Conservation (phyloP, 306 rosid genomes). For the Oemleria cerasiformis region DNA sequence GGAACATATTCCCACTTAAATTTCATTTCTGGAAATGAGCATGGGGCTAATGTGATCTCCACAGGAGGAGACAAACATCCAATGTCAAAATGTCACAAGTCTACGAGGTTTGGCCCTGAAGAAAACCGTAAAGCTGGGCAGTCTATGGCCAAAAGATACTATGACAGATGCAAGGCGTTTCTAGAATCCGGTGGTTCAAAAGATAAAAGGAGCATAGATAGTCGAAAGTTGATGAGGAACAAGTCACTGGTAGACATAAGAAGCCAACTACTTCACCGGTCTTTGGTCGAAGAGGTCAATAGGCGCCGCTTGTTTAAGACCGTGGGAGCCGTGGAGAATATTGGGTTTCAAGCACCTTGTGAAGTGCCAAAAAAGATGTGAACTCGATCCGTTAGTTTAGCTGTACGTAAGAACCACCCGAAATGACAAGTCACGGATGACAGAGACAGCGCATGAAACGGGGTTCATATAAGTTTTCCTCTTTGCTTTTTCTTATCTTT, state of each 20-base stretch:
- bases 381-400: conserved; percentile 19
- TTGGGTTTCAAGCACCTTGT: conserved; percentile 69
- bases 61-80: conserved; percentile 40
- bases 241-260: conserved; percentile 61
- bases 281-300: conserved; percentile 72
- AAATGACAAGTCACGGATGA: conserved; percentile 21
- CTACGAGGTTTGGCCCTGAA: conserved; percentile 47
- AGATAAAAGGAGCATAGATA: conserved; percentile 41
- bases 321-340: conserved; percentile 72
- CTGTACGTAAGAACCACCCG: conserved; percentile 22
- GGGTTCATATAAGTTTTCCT: background rate
- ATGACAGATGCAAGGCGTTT: conserved; percentile 37
- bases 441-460: too few relatives aligned
- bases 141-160: conserved; percentile 14
- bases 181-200: conserved; percentile 32
- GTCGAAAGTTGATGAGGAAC: conserved; percentile 53
- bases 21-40: conserved; percentile 44
- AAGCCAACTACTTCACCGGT: conserved; percentile 68
- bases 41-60: conserved; percentile 30
- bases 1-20: conserved; percentile 62
- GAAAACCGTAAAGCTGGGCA: conserved; percentile 33
- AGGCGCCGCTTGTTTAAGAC: conserved; percentile 70
- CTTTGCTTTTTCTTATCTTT: background rate
- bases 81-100: conserved; percentile 44
- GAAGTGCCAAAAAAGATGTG: conserved; percentile 44